Evolutionary conservation across 345 rosid species (phyloP).

Genomic region (Lepidium sativum): DNA sequence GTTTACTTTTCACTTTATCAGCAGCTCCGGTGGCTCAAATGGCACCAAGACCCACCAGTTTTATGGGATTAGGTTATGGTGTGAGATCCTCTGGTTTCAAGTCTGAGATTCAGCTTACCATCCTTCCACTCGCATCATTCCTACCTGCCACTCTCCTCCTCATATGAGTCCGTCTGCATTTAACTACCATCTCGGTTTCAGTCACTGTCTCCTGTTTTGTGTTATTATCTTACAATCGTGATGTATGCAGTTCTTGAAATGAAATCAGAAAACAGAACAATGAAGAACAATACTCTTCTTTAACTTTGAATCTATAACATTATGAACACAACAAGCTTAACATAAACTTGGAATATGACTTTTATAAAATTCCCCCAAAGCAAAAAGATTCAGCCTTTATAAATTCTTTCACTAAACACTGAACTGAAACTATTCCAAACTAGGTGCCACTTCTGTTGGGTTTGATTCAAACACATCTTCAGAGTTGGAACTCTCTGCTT

Average conservation of each 20-base stretch:
- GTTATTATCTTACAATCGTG: neutral
- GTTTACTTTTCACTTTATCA: slow-evolving; percentile 13
- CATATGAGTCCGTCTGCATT: neutral
- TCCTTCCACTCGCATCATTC: slow-evolving; percentile 24
- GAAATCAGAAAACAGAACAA: neutral
- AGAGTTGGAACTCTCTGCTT: slow-evolving; percentile 54
- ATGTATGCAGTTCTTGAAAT: neutral
- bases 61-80: slow-evolving; percentile 35
- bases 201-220: neutral
- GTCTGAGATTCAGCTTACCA: slow-evolving; percentile 11
- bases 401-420: neutral
- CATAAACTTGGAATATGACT: neutral
- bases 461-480: slow-evolving; percentile 94
- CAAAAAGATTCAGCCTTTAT: neutral
- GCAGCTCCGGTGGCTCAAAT: slow-evolving; percentile 42
- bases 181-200: neutral
- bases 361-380: neutral
- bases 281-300: neutral
- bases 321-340: slow-evolving; percentile 17
- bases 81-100: slow-evolving; percentile 26
- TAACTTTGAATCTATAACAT: slow-evolving; percentile 18
- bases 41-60: slow-evolving; percentile 38
- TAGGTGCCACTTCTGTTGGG: slow-evolving; percentile 95
- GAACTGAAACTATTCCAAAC: slow-evolving; percentile 54
- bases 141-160: slow-evolving; percentile 19